These are phyloP conservation scores for Nemophila menziesii DNA, from an alignment of 257 asterid species.

Conservation along the genomic window DNA sequence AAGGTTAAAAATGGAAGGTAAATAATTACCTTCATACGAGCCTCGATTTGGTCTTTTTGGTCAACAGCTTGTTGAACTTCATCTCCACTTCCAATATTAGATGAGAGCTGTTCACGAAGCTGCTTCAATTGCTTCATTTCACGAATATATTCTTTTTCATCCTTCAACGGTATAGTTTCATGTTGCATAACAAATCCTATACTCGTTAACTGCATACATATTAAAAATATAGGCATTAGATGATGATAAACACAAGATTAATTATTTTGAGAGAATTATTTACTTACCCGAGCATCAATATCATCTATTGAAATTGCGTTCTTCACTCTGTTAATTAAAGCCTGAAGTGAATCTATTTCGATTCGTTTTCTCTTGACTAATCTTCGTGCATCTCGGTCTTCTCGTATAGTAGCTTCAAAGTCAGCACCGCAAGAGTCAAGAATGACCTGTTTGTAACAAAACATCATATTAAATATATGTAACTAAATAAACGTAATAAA, in stretches of 20 bases:
- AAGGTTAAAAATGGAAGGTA: not conserved
- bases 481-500: not conserved
- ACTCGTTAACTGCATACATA: slow-evolving; percentile 39
- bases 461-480: slow-evolving; percentile 4
- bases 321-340: slow-evolving; percentile 69
- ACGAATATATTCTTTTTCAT: slow-evolving; percentile 73
- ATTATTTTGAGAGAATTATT: slow-evolving; percentile 2
- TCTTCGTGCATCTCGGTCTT: slow-evolving; percentile 51
- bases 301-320: slow-evolving; percentile 81
- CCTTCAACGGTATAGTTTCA: slow-evolving; percentile 73
- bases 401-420: slow-evolving; percentile 53
- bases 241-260: not conserved
- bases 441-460: slow-evolving; percentile 45
- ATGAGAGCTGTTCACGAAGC: slow-evolving; percentile 72
- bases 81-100: slow-evolving; percentile 68
- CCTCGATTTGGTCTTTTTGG: slow-evolving; percentile 62
- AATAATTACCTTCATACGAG: slow-evolving; percentile 50
- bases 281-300: slow-evolving; percentile 59
- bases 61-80: slow-evolving; percentile 85
- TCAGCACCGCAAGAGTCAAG: slow-evolving; percentile 48
- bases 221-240: not conserved
- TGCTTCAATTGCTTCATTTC: slow-evolving; percentile 90
- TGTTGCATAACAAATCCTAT: slow-evolving; percentile 76
- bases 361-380: slow-evolving; percentile 62
- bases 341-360: slow-evolving; percentile 72